These are phyloP conservation scores for Dunaliella primolecta DNA, from an alignment of 139 green algal species.

Conservation along the genomic window DNA sequence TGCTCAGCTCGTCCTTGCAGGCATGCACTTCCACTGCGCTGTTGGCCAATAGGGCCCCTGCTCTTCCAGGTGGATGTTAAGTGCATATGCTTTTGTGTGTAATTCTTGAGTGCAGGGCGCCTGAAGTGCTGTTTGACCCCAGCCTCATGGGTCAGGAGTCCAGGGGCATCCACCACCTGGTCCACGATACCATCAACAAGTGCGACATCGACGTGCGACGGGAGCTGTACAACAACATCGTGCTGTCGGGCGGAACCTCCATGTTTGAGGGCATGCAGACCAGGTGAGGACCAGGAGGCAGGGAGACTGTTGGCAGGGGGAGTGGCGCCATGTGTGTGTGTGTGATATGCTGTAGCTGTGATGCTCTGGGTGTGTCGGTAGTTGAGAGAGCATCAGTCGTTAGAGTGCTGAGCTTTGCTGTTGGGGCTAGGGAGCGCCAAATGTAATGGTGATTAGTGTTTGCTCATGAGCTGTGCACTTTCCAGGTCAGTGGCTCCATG, in stretches of 20 bases:
- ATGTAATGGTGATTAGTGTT: too few relatives aligned
- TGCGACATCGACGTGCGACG: conserved; percentile 93
- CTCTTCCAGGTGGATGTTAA: too few relatives aligned
- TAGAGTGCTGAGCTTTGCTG: too few relatives aligned
- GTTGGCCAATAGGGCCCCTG: too few relatives aligned
- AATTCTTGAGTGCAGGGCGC: conserved; percentile 19
- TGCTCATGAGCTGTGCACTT: too few relatives aligned
- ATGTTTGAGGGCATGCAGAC: conserved; percentile 77
- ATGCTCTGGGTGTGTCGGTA: background rate
- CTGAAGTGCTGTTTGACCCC: conserved; percentile 91
- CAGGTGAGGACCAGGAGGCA: conserved; percentile 19
- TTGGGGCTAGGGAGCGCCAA: too few relatives aligned
- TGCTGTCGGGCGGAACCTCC: conserved; percentile 85
- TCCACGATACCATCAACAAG: conserved; percentile 87
- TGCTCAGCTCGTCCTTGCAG: too few relatives aligned
- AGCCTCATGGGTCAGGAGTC: conserved; percentile 45
- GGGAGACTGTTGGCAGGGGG: background rate
- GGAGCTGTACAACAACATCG: conserved; percentile 90
- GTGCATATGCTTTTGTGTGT: conserved; percentile 28
- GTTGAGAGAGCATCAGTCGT: too few relatives aligned
- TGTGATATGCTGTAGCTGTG: background rate
- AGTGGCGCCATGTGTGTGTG: background rate
- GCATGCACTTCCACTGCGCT: too few relatives aligned
- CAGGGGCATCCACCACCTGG: conserved; percentile 77
- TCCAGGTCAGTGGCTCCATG: too few relatives aligned